Base-by-base conservation (phyloP, 768 basidiomycete genomes). In the Rubroboletus pulcherrimus region DNA sequence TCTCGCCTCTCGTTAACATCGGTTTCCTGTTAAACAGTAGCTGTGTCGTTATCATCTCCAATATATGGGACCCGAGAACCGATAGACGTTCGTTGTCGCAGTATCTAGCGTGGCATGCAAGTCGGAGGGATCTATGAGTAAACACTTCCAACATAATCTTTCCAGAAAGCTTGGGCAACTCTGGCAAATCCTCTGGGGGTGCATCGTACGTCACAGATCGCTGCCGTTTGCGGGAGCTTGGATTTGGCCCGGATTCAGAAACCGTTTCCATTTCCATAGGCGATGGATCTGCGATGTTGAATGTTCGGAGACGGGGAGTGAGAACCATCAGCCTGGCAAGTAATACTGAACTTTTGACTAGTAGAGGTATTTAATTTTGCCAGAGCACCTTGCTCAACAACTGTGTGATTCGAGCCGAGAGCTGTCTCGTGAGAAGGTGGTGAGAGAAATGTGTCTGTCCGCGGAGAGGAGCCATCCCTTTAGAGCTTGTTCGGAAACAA, bases 81-180 rank as follows among this genome's bases (percentile, higher is more conserved):
- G 78, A 70, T 54, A 87, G 68, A 51, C 84, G 72, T 66, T 83
- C 83, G 59, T 83, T 84, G 66, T 86, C 83, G 58, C 72, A 73
- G 64, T 76, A 79, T 74, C 75, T 57, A 64, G 73, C 60, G 40
- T 69, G 70, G 60, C 71, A 58, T 62, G 70, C 64, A 67, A 72
- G 77, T 49, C 81, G 77, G 48, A 90, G 75, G 19, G 86, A 86
- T 62, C 71, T 77, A 66, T 91, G 88, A 12, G 86, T 88, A 62
- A 81, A 89, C 50, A 88, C 83, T 61, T 86, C 81, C 50, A 90
- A 78, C 60, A 84, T 73, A 37, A 82, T 72, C 49, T 85, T 81
- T 53, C 75, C 77, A 31, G 75, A 74, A 54, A 81, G 73, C 65
- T 74, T 76, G 43, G 82, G 87, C 57, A 81, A 66, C 24, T 73